Evolutionary conservation across 1,139 yeast genomes (phyloP).

Genomic region (Yamadazyma siamensis): DNA sequence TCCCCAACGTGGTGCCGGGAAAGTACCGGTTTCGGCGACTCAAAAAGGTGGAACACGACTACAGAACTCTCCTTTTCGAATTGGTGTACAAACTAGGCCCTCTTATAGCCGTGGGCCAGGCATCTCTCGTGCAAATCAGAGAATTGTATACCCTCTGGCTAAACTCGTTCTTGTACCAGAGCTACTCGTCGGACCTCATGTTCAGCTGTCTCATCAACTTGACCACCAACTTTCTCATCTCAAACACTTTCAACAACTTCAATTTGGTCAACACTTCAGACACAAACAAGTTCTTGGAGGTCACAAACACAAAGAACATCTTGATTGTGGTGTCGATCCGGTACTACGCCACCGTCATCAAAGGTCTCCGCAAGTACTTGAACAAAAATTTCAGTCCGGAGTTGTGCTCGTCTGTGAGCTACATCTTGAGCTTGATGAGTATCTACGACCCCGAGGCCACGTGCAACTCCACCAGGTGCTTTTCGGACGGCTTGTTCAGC

Average conservation of each 20-base stretch:
- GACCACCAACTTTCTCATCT: constrained; percentile 38
- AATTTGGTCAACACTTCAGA: constrained; percentile 10
- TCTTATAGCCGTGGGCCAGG: constrained; percentile 24
- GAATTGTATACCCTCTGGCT: constrained; percentile 34
- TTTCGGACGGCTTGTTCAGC: constrained; percentile 41
- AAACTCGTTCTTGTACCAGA: constrained; percentile 27
- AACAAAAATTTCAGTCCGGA: constrained; percentile 32
- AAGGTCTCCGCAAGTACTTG: constrained; percentile 28
- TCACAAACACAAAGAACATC: constrained; percentile 21
- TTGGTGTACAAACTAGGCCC: constrained; percentile 18
- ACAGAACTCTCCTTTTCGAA: constrained; percentile 13
- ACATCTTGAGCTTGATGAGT: constrained; percentile 40
- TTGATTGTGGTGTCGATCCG: constrained; percentile 29
- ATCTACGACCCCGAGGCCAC: constrained; percentile 47
- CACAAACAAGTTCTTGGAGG: constrained; percentile 13
- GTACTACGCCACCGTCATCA: constrained; percentile 38
- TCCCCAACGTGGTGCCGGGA: constrained; percentile 19
- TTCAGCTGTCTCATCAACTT: constrained; percentile 39
- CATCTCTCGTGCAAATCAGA: constrained; percentile 28
- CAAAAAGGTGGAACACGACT: constrained; percentile 14
- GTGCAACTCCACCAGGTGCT: constrained; percentile 35
- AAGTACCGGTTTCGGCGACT: constrained; percentile 14
- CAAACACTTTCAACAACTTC: constrained; percentile 27
- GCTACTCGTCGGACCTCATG: constrained; percentile 25
- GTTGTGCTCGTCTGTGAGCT: constrained; percentile 35